Percentiles rank a stretch among this genome's conserved stretches.
These are phyloP conservation scores for Saccharomycopsis phalli DNA, from an alignment of 1,139 yeast genomes.

Conservation along the genomic window DNA sequence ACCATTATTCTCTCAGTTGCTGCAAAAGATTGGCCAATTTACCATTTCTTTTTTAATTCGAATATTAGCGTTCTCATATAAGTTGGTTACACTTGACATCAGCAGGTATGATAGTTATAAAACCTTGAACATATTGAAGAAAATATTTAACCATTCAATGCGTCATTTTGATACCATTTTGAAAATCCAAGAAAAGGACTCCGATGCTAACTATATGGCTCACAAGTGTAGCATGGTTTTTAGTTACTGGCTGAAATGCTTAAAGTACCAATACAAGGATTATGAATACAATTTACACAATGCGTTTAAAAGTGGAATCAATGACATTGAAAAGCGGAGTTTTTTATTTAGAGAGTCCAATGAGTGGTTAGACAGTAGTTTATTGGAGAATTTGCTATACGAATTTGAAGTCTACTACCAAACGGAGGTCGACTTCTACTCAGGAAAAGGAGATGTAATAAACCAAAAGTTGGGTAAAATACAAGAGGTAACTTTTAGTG, in stretches of 20 bases:
- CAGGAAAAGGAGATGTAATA: not conserved
- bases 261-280: not conserved
- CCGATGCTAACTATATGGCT: not conserved
- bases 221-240: not conserved
- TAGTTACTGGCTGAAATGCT: slow-evolving; percentile 6
- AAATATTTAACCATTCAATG: not conserved
- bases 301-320: not conserved
- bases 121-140: not conserved
- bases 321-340: not conserved
- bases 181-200: not conserved
- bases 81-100: not conserved
- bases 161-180: slow-evolving; percentile 1
- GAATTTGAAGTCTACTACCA: not conserved
- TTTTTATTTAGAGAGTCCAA: not conserved
- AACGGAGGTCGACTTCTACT: not conserved
- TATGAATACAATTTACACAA: slow-evolving; percentile 1
- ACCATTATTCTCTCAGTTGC: not conserved
- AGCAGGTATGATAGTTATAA: not conserved
- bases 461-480: not conserved
- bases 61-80: slow-evolving; percentile 8
- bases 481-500: no score
- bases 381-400: not conserved
- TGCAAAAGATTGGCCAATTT: slow-evolving; percentile 8
- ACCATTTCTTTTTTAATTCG: slow-evolving; percentile 10
- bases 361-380: not conserved